Evolutionary conservation across 257 asterid species (phyloP).

Genomic region (Penstemon newberryi): DNA sequence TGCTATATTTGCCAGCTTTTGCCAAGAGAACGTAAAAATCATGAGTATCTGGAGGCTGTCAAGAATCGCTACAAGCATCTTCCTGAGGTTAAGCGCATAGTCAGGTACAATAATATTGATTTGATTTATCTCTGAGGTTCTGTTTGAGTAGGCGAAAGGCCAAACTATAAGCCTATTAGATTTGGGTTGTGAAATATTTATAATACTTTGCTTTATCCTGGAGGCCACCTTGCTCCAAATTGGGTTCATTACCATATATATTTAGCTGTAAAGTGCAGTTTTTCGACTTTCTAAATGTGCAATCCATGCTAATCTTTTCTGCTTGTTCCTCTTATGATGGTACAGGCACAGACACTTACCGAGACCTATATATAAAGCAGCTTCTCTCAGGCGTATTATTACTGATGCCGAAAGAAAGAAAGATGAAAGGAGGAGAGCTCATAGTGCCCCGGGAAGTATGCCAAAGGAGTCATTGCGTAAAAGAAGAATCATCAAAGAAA

Average conservation of each 20-base stretch:
- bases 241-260: neutral
- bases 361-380: slow-evolving; percentile 74
- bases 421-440: slow-evolving; percentile 78
- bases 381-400: slow-evolving; percentile 57
- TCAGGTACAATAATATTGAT: slow-evolving; percentile 50
- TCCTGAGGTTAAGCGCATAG: slow-evolving; percentile 82
- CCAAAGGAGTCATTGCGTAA: slow-evolving; percentile 53
- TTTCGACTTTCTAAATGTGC: neutral
- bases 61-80: slow-evolving; percentile 95
- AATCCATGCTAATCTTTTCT: neutral
- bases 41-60: slow-evolving; percentile 78
- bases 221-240: neutral
- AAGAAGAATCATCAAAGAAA: slow-evolving; percentile 66
- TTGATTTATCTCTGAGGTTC: slow-evolving; percentile 10
- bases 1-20: slow-evolving; percentile 51
- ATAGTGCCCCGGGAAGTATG: slow-evolving; percentile 87
- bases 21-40: slow-evolving; percentile 90
- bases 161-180: neutral
- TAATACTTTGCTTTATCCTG: neutral
- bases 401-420: slow-evolving; percentile 65
- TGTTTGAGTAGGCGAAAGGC: neutral
- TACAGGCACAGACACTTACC: slow-evolving; percentile 96
- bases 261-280: neutral
- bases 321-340: slow-evolving; percentile 16
- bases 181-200: neutral